Evolutionary conservation across 2,329 filamentous ascomycete genomes (phyloP), one percentile per base, ranked within the genome.

Genomic region (Davidsoniella eucalypti): DNA sequence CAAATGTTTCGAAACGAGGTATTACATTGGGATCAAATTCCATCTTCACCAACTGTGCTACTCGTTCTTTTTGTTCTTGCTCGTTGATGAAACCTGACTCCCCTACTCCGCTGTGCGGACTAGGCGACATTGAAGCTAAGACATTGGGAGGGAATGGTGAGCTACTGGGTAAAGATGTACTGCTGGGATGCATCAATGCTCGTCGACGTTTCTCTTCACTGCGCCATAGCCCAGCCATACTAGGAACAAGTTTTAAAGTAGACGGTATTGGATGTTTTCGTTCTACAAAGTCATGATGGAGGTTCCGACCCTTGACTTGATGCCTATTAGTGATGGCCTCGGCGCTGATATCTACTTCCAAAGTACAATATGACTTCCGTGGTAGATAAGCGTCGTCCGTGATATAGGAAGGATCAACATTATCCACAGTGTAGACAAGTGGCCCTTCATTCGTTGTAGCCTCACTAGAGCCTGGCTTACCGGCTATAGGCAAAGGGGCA

Each of bases 171-270:
- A 33, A 40, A 3, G 84, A 54, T 76, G 37, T 6, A 23, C 23
- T 36, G 12, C 39, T 33, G 7, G 37, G 17, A 10, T 26, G 36
- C 18, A 33, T 26, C 21, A 46, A 9, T n/a, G 47, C 44, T 3
- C 84, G 90, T 29, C 88, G 76, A 42, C 88, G 76, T 52, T 78
- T 79, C 0, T 82, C 86, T 63, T 96, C 92, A 57, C 94, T 87
- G 60, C 80, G 80, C 92, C 92, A 98, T 2, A 98, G 66, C 0
- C 85, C 84, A 50, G 87, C 87, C 84, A 98, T 90, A 55, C 92
- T 98, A 59, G 86, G 80, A 4, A 98, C 88, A 9, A 94, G 71
- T 60, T 93, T 94, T 60, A 88, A 69, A 55, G 85, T 79, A 0
- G 71, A 64, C 0, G 76, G 68, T 17, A 82, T 63, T 2, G 84